A percentile compares a stretch with the other conserved stretches of the same genome.
phyloP scores from a whole-genome alignment of 2,329 filamentous ascomycete genomes.

The Meredithiella fracta region DNA sequence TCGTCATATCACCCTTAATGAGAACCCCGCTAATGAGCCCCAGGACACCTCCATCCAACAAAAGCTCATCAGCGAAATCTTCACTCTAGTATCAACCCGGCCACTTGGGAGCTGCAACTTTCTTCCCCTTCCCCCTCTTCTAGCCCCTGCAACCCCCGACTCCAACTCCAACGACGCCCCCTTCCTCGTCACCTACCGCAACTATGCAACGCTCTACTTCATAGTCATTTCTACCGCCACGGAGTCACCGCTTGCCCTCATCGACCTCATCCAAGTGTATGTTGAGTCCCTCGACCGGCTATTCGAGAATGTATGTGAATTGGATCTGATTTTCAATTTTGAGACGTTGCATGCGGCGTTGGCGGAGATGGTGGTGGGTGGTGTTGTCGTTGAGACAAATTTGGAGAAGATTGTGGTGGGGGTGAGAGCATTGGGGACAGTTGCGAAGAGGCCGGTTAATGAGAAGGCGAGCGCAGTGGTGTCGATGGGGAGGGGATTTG shows the following conservation, averaged over 20 bases:
- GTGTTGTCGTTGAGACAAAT: constrained; percentile 85
- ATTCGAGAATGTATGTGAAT: constrained; percentile 96
- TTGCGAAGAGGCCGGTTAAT: constrained; percentile 65
- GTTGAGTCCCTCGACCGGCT: constrained; percentile 87
- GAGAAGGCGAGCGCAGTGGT: constrained; percentile 42
- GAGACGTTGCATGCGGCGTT: constrained; percentile 86
- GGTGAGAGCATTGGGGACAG: constrained; percentile 59
- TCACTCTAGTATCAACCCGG: constrained; percentile 82
- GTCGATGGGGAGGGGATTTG: constrained; percentile 41
- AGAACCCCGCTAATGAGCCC: background rate
- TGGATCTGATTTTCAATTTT: constrained; percentile 98
- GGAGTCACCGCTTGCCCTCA: constrained; percentile 83
- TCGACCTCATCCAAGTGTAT: constrained; percentile 95
- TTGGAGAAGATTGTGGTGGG: constrained; percentile 76
- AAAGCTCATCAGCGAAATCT: constrained; percentile 91
- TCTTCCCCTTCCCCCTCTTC: constrained; percentile 58
- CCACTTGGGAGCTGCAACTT: constrained; percentile 94
- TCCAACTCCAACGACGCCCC: constrained; percentile 69
- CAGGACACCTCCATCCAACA: constrained; percentile 97
- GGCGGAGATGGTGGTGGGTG: constrained; percentile 87
- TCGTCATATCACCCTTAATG: background rate
- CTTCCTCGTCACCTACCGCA: constrained; percentile 89
- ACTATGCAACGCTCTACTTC: constrained; percentile 97
- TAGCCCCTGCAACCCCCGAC: constrained; percentile 45
- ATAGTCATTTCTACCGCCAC: constrained; percentile 95